These are phyloP conservation scores for Bipolaris sorokiniana DNA, from an alignment of 2,329 filamentous ascomycete species.

Conservation along the genomic window DNA sequence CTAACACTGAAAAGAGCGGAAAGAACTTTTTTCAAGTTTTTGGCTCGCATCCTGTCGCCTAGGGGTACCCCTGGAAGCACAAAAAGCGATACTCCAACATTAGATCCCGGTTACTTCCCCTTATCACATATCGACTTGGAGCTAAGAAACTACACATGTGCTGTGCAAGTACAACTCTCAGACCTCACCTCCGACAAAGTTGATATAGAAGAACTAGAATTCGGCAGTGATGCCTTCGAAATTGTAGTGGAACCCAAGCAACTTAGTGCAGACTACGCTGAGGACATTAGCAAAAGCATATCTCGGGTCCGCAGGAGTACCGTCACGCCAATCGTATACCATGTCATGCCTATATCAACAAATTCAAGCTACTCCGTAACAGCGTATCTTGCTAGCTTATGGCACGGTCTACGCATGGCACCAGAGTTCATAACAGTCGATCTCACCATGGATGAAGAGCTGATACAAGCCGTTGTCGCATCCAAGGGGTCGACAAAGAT, in stretches of 20 bases:
- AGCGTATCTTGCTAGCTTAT: slow-evolving; percentile 62
- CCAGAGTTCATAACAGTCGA: slow-evolving; percentile 68
- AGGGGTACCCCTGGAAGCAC: slow-evolving; percentile 48
- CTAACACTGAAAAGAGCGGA: slow-evolving; percentile 71
- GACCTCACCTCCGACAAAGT: slow-evolving; percentile 61
- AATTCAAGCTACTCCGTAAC: slow-evolving; percentile 29
- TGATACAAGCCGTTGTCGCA: slow-evolving; percentile 59
- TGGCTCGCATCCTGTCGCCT: slow-evolving; percentile 64
- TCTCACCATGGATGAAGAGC: slow-evolving; percentile 60
- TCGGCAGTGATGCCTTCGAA: slow-evolving; percentile 70
- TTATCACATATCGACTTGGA: slow-evolving; percentile 66
- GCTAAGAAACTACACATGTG: slow-evolving; percentile 69
- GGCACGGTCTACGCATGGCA: slow-evolving; percentile 67
- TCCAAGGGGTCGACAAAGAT: slow-evolving; percentile 64
- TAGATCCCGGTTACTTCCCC: slow-evolving; percentile 67
- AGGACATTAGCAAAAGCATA: slow-evolving; percentile 63
- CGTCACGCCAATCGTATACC: slow-evolving; percentile 56
- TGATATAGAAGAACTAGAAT: slow-evolving; percentile 70
- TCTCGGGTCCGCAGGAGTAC: slow-evolving; percentile 66
- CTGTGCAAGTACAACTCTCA: slow-evolving; percentile 66
- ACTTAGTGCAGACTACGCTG: slow-evolving; percentile 30
- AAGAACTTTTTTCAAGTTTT: slow-evolving; percentile 70
- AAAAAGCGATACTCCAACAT: slow-evolving; percentile 53
- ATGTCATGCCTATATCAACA: slow-evolving; percentile 39
- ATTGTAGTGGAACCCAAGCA: slow-evolving; percentile 57